phyloP scores from a whole-genome alignment of 2,329 filamentous ascomycete genomes.

The Colletotrichum orbiculare region DNA sequence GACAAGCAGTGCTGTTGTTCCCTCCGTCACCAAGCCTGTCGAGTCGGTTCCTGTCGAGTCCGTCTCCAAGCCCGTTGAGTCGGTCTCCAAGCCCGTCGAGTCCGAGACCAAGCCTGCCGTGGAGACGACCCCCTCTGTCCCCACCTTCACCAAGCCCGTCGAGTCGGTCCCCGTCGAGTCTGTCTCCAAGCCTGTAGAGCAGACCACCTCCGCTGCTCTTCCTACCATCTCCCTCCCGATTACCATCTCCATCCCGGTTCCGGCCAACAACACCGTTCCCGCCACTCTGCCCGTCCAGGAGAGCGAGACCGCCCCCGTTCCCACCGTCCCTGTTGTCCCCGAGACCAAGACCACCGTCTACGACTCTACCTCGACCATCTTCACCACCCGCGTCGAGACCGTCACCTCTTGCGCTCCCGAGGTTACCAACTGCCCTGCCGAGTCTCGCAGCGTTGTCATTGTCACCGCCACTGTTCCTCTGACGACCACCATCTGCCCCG shows the following conservation, averaged over 20 bases:
- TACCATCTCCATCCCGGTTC: conserved; percentile 9
- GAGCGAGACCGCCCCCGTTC: conserved; percentile 14
- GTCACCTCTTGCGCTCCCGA: conserved; percentile 61
- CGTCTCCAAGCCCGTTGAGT: neutral
- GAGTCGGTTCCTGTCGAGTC: neutral
- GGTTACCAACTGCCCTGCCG: conserved; percentile 63
- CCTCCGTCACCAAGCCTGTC: conserved; percentile 30
- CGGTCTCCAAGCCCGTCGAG: conserved; percentile 22
- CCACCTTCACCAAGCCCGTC: conserved; percentile 29
- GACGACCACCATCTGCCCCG: conserved; percentile 71
- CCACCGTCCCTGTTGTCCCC: conserved; percentile 37
- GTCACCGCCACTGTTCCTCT: conserved; percentile 66
- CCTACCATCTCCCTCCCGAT: conserved; percentile 18
- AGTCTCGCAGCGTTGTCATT: conserved; percentile 54
- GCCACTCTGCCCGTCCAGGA: conserved; percentile 32
- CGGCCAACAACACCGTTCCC: conserved; percentile 23
- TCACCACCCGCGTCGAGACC: conserved; percentile 60
- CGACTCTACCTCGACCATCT: conserved; percentile 61
- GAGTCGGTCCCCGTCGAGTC: neutral
- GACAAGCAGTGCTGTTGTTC: conserved; percentile 31
- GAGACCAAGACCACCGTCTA: conserved; percentile 46
- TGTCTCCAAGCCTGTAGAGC: conserved; percentile 29
- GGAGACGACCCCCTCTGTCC: conserved; percentile 29
- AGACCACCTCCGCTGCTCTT: conserved; percentile 31
- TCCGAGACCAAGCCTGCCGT: conserved; percentile 21